These are phyloP conservation scores for Phylloporus scabripes DNA, from an alignment of 768 basidiomycete genomes.

Conservation along the genomic window DNA sequence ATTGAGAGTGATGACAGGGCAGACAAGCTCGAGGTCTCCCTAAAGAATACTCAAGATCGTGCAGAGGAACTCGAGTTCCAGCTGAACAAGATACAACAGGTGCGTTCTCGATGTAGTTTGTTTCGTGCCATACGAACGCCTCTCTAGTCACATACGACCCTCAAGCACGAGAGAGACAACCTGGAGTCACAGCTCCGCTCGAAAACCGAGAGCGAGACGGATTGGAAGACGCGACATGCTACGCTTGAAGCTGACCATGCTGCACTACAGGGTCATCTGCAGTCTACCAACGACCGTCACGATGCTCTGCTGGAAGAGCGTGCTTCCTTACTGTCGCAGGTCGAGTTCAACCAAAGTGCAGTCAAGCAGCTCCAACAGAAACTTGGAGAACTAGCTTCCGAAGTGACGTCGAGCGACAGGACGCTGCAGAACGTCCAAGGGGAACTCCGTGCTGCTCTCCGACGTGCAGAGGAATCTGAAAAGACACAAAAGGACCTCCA, in stretches of 20 bases:
- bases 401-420: conserved; percentile 48
- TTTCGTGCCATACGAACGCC: background rate
- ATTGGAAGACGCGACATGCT: conserved; percentile 45
- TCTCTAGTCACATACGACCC: conserved; percentile 46
- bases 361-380: conserved; percentile 54
- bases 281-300: conserved; percentile 40
- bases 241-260: conserved; percentile 40
- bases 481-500: conserved; percentile 67
- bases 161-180: conserved; percentile 58
- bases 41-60: conserved; percentile 76
- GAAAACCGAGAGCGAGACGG: conserved; percentile 38
- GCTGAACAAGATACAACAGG: conserved; percentile 75
- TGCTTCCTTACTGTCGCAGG: conserved; percentile 42
- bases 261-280: conserved; percentile 39
- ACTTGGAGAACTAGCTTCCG: conserved; percentile 49
- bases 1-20: conserved; percentile 80
- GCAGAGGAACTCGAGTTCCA: conserved; percentile 82
- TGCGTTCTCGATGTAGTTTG: conserved; percentile 21
- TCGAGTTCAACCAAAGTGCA: conserved; percentile 40
- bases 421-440: conserved; percentile 55
- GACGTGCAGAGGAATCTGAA: conserved; percentile 74
- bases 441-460: conserved; percentile 59
- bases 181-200: conserved; percentile 44
- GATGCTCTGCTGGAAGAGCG: conserved; percentile 47
- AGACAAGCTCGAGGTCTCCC: conserved; percentile 63